Conservation (phyloP, 257 asterid species). For the Capsicum rhomboideum region DNA sequence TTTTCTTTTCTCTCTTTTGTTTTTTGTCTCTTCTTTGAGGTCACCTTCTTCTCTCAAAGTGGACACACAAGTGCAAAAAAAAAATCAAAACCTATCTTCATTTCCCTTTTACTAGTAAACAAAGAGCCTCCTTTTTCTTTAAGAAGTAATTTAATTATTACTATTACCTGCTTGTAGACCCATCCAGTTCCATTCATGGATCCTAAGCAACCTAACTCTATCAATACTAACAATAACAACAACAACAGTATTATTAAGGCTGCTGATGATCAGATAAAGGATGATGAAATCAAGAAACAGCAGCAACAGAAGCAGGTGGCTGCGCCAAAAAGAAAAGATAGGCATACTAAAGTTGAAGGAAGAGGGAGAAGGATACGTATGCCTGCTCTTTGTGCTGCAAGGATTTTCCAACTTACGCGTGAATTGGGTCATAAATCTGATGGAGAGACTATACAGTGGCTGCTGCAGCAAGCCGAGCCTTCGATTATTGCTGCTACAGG, state of each 20-base stretch:
- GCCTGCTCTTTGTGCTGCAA: conserved; percentile 79
- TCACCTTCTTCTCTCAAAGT: conserved; percentile 1
- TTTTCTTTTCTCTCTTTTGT: neutral
- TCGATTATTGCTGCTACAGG: conserved; percentile 76
- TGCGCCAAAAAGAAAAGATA: conserved; percentile 59
- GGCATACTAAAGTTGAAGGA: conserved; percentile 76
- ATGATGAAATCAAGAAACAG: conserved; percentile 31
- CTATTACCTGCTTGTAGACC: neutral
- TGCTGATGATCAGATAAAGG: conserved; percentile 21
- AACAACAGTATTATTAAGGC: conserved; percentile 12
- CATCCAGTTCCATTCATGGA: conserved; percentile 28
- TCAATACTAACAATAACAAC: neutral
- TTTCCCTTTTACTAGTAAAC: neutral
- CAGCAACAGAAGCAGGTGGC: conserved; percentile 7
- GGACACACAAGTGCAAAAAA: neutral
- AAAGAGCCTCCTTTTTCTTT: neutral
- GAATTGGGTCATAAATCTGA: conserved; percentile 81
- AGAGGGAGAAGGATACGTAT: conserved; percentile 72
- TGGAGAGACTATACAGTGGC: conserved; percentile 77
- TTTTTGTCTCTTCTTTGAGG: neutral
- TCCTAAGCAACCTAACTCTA: conserved; percentile 25
- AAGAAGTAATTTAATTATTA: neutral
- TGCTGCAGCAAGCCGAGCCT: conserved; percentile 68
- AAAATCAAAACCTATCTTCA: neutral
- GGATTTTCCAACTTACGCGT: conserved; percentile 63